These are phyloP conservation scores for Boletus subcaerulescens DNA, from an alignment of 768 basidiomycete genomes.

Conservation along the genomic window DNA sequence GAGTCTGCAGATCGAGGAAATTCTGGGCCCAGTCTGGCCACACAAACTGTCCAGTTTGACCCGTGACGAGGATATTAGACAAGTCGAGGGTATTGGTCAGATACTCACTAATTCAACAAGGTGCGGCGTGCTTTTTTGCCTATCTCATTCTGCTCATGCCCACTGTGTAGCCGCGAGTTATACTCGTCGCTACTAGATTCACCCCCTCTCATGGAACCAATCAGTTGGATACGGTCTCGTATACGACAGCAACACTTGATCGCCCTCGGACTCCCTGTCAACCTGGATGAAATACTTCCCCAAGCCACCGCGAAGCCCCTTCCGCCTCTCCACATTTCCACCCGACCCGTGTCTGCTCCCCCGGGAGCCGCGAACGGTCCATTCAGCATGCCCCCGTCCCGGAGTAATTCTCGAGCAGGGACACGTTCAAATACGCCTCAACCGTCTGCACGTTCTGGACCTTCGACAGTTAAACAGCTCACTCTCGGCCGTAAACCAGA, in stretches of 20 bases:
- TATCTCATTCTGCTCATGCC: conserved; percentile 21
- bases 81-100: conserved; percentile 78
- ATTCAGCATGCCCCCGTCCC: conserved; percentile 30
- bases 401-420: conserved; percentile 53
- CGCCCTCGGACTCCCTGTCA: conserved; percentile 88
- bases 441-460: conserved; percentile 34
- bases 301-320: conserved; percentile 61
- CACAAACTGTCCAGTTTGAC: conserved; percentile 50
- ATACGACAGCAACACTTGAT: conserved; percentile 91
- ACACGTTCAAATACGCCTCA: conserved; percentile 44
- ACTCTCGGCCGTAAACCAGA: conserved; percentile 77
- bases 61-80: conserved; percentile 70
- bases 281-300: conserved; percentile 88
- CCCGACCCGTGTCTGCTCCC: conserved; percentile 78
- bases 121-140: conserved; percentile 37
- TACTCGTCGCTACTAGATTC: conserved; percentile 71
- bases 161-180: conserved; percentile 63
- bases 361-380: conserved; percentile 53
- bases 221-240: conserved; percentile 91
- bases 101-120: conserved; percentile 74
- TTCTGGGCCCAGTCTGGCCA: conserved; percentile 67
- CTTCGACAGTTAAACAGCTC: conserved; percentile 35
- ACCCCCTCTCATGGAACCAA: conserved; percentile 74
- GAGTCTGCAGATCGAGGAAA: conserved; percentile 57
- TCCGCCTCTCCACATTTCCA: conserved; percentile 79